Evolutionary conservation across 371 early-diverging fungal species (phyloP), one percentile per base, ranked within the genome.

Genomic region (Mucor sp.): DNA sequence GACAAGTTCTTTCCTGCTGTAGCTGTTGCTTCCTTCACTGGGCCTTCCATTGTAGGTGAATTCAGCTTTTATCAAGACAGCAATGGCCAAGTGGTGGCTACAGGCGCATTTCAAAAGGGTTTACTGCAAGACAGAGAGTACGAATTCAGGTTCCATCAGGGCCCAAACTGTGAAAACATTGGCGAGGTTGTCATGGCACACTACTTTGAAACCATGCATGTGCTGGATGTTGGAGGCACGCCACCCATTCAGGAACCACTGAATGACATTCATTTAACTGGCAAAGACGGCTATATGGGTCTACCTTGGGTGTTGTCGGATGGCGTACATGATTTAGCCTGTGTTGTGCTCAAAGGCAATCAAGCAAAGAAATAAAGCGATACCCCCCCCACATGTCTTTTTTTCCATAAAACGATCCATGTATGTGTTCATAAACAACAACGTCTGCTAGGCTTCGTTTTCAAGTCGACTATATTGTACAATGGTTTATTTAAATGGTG

Each of bases 401-500:
- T 62, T 21, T 50, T 7, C 19, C 17, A 17, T 41, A 41, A 4
- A 3, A 5, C 41, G 9, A 41, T 35, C 41, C 41, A 41, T 3
- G 17, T 17, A 41, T n/a, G n/a, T n/a, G 4, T 41, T 17, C 37
- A 35, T 3, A 35, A 35, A 12, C 37, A 35, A 17, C 41, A 41
- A 5, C 41, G 1, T 41, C 27, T 19, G n/a, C 5, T 60, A 35
- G 9, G 25, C 8, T 27, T 17, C 17, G 41, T 41, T 1, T 15
- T 17, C 17, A 41, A 17, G 17, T 41, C 41, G 41, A 41, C 15
- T 23, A 48, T 58, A 59, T 48, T 59, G 33, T 63, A 39, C 55
- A 47, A 25, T 21, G 23, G 23, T 56, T 56, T 17, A 33, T 71
- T 72, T 85, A 90, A 66, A 90, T 88, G 59, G 85, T 77, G 70